Base-by-base conservation (phyloP, 805 yeast genomes). In the Teunomyces stri region DNA sequence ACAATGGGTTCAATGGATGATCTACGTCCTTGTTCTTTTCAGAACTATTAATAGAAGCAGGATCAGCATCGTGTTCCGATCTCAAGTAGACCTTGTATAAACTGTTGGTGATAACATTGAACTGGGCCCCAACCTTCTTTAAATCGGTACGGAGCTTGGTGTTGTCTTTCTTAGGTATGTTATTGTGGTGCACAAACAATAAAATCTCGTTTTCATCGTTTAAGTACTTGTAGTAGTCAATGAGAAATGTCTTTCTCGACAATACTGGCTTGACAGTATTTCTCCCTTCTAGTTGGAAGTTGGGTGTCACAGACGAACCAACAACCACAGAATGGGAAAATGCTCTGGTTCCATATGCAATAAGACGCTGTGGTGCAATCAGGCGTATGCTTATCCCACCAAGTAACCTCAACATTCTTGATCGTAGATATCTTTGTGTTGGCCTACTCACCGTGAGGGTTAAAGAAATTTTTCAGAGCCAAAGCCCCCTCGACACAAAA, bases 131-230 rank as follows among this genome's bases (percentile, higher is more conserved):
- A n/a, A 78, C 69, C 43, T 77, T 75, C 38, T 62, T 68, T 52
- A 94, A 73, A 53, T 82, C 85, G 13, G 74, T 61, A 60, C 96
- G 79, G 53, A 85, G 74, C 30, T 61, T 69, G 48, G 76, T 79
- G 61, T 86, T 83, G 53, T 94, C 98, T 11, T 67, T 58, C 55
- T 88, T 84, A 47, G 79, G 65, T 55, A 91, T 68, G 63, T 90
- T 90, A 64, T 89, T 89, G 70, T 89, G 92, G 69, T 94, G 99
- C 5, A 84, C 80, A 55, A 88, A 83, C 46, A 92, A 74, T 11
- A 91, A 74, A 39, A 91, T 82, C 33, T 88, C 83, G 63, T 82
- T 81, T 25, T 68, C 72, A 48, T 84, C 82, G 69, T 89, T 76
- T 52, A 89, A 64, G 52, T 84, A 69, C 51, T 88, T 80, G 74